Evolutionary conservation across 2,329 filamentous ascomycete genomes (phyloP), one percentile per base, ranked within the genome.

Genomic region (Rhytidhysteron rufulum): DNA sequence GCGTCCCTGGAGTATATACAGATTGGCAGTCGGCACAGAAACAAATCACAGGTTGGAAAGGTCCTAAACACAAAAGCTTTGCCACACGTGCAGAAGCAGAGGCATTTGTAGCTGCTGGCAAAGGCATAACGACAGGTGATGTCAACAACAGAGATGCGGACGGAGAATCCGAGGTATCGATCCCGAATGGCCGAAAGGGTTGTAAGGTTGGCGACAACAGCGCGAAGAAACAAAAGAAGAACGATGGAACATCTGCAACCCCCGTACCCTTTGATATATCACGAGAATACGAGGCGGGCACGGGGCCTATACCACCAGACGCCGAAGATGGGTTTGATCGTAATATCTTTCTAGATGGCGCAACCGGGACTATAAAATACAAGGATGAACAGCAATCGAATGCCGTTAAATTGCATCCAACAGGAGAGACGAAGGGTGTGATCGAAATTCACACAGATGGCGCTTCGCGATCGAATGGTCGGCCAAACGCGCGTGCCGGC

Each of bases 31-130:
- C 82, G 31, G 87, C 85, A 9, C 74, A 84, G 45, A 73, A 81
- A 48, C 85, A 91, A 48, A 87, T 93, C 45, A 79, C 74, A 22
- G 87, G 85, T 2, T 83, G 82, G 58, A 83, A 83, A 52, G 82
- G 81, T 4, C 78, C 79, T 4, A 79, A 76, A 43, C 79, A 73
- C 41, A 69, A 68, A 51, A 60, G 59, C 6, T 77, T 76, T 47
- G 57, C 67, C 29, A 74, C 69, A 5, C 55, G 58, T 19, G 74
- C 73, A 42, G 88, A 94, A 62, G 91, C 91, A 0, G 80, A 91
- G 56, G 79, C 79, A 16, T 96, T 86, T 60, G 86, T 95, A 9
- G 47, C 52, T 30, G 51, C 44, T 37, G 55, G 40, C 36, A 70
- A 66, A 27, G 49, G 31, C 16, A 19, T 27, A 11, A 42, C 40